phyloP scores from a whole-genome alignment of 805 yeast genomes.

The Candida krabiensis region DNA sequence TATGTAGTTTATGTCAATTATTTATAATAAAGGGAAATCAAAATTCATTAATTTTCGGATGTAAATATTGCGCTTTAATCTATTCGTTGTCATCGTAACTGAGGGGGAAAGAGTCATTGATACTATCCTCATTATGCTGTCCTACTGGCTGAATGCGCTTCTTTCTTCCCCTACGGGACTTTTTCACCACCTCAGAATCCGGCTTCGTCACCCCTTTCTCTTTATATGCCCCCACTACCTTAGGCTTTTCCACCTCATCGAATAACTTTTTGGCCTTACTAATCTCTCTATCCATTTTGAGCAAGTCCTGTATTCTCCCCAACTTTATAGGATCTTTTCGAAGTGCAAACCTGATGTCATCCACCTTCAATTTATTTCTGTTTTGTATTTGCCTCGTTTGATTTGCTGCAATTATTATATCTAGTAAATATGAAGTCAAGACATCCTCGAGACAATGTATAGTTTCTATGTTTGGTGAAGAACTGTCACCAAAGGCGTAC shows the following conservation, averaged over 20 bases:
- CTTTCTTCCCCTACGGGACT: slow-evolving; percentile 14
- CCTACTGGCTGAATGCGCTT: no score
- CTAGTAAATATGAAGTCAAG: slow-evolving; percentile 60
- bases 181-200: slow-evolving; percentile 25
- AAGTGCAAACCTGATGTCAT: slow-evolving; percentile 70
- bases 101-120: not conserved
- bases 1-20: no score
- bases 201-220: slow-evolving; percentile 3
- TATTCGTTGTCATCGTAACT: not conserved
- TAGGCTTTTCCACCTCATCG: slow-evolving; percentile 52
- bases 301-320: slow-evolving; percentile 67
- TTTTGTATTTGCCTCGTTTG: slow-evolving; percentile 49
- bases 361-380: slow-evolving; percentile 65
- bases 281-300: slow-evolving; percentile 58
- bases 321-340: slow-evolving; percentile 65
- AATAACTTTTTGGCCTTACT: slow-evolving; percentile 66
- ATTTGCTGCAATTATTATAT: slow-evolving; percentile 50
- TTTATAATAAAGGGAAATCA: no score
- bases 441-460: slow-evolving; percentile 68
- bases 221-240: not conserved
- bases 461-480: slow-evolving; percentile 66
- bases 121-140: no score
- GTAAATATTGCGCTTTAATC: no score
- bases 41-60: no score
- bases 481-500: slow-evolving; percentile 72